These are phyloP conservation scores for Gossypium longicalyx DNA, from an alignment of 345 rosid genomes.

Conservation along the genomic window DNA sequence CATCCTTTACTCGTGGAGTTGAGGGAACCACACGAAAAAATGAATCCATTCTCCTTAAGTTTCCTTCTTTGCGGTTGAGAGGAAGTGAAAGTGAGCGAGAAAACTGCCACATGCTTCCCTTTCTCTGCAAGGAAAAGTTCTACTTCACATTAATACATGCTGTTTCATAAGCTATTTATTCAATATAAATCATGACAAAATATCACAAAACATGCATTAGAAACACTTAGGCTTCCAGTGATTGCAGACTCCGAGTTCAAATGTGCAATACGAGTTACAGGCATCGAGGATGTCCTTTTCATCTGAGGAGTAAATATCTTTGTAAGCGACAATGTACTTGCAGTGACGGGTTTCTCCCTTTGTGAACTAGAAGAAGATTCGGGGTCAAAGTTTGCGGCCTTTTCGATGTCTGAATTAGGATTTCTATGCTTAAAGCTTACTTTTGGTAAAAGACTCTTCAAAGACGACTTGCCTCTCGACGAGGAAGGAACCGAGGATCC, in stretches of 20 bases:
- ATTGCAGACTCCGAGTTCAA: slow-evolving; percentile 44
- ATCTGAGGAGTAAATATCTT: slow-evolving; percentile 82
- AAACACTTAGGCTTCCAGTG: slow-evolving; percentile 39
- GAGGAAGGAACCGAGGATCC: slow-evolving; percentile 51
- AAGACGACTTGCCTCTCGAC: slow-evolving; percentile 52
- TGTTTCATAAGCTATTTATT: neutral
- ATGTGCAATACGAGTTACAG: slow-evolving; percentile 44
- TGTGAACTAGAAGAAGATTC: slow-evolving; percentile 33
- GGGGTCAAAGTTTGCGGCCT: slow-evolving; percentile 33
- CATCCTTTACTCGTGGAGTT: slow-evolving; percentile 74
- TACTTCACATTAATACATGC: neutral
- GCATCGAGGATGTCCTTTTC: slow-evolving; percentile 77
- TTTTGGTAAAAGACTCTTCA: slow-evolving; percentile 58
- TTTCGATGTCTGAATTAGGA: slow-evolving; percentile 48
- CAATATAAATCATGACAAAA: neutral
- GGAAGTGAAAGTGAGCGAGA: slow-evolving; percentile 87
- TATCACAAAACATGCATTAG: slow-evolving; percentile 46
- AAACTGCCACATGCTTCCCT: slow-evolving; percentile 43
- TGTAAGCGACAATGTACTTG: slow-evolving; percentile 74
- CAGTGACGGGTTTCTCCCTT: slow-evolving; percentile 60
- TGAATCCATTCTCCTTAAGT: slow-evolving; percentile 70
- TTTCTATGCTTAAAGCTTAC: slow-evolving; percentile 55
- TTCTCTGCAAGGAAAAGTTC: slow-evolving; percentile 41
- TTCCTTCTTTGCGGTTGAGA: slow-evolving; percentile 53
- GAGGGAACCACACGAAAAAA: slow-evolving; percentile 85